Evolutionary conservation across 306 rosid species (phyloP).

Genomic region (Corylus americana): DNA sequence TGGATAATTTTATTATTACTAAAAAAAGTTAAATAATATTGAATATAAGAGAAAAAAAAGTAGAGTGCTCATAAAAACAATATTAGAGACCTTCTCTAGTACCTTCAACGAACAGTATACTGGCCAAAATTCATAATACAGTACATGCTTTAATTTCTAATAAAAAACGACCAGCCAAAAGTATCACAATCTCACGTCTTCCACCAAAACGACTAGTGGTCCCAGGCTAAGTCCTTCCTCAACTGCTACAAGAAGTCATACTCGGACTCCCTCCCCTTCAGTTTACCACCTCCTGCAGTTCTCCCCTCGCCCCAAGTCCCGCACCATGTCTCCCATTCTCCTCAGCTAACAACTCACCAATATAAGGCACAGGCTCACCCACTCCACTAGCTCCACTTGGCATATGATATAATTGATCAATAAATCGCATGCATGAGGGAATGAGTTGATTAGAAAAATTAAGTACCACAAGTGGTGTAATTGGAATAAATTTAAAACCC

Average conservation of each 20-base stretch:
- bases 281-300: neutral
- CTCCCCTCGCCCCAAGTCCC: neutral
- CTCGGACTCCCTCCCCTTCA: neutral
- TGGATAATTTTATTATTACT: no score
- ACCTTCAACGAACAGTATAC: neutral
- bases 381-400: no score
- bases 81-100: neutral
- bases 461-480: neutral
- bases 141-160: neutral
- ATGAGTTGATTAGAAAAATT: neutral
- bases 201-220: neutral
- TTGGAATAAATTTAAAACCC: neutral
- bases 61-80: no score
- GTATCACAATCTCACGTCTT: neutral
- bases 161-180: neutral
- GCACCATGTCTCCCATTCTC: neutral
- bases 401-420: neutral
- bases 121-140: neutral
- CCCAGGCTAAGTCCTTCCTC: neutral
- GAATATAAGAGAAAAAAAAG: no score
- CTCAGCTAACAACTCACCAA: neutral
- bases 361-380: neutral
- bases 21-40: neutral
- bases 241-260: neutral
- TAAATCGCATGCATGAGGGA: neutral